Conservation (phyloP, 2,329 filamentous ascomycete genomes). For the Penicillium fuscoglaucum region DNA sequence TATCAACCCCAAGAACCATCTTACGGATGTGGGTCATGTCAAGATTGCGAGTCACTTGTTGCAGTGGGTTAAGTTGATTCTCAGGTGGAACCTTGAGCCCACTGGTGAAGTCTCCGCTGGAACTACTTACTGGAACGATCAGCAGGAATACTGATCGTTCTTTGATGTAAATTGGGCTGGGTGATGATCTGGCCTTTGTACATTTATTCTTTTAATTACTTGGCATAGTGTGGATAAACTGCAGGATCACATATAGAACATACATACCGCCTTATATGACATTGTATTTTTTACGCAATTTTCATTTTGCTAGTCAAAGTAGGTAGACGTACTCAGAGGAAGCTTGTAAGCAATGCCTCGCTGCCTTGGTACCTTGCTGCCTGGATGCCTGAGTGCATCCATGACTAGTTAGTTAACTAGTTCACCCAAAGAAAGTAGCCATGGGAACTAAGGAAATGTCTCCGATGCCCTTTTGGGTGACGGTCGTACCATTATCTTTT, state of each 20-base stretch:
- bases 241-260: not conserved
- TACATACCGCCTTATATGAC: no score
- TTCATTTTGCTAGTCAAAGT: no score
- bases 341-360: no score
- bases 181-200: not conserved
- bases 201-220: not conserved
- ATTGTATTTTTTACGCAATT: no score
- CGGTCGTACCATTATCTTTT: no score
- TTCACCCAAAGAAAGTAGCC: no score
- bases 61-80: constrained; percentile 57
- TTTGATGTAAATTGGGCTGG: not conserved
- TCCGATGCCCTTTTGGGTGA: no score
- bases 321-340: no score
- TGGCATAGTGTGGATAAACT: not conserved
- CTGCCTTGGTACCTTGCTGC: no score
- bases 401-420: no score
- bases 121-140: constrained; percentile 56
- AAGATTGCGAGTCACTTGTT: constrained; percentile 62
- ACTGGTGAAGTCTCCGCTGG: constrained; percentile 56
- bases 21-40: constrained; percentile 61
- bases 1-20: constrained; percentile 59
- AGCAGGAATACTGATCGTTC: constrained; percentile 43
- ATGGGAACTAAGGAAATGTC: no score
- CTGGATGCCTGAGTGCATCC: no score
- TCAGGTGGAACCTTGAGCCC: constrained; percentile 58